Conservation (phyloP, 139 green algal species). For the Picochlorum sp. region DNA sequence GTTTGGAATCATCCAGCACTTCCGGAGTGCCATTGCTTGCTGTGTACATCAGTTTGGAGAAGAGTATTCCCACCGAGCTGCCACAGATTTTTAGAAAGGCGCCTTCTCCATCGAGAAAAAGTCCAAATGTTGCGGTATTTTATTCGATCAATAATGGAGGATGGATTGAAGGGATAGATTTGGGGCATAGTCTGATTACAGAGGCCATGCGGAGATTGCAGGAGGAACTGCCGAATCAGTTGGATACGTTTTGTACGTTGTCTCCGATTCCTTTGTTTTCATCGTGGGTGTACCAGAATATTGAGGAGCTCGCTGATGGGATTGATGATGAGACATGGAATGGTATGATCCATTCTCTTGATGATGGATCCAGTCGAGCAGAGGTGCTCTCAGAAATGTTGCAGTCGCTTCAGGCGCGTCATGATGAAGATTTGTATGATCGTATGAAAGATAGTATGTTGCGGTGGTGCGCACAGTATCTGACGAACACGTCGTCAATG, state of each 20-base stretch:
- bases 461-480: too few species aligned
- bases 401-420: background rate
- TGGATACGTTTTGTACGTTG: constrained; percentile 56
- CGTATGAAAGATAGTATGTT: constrained; percentile 2
- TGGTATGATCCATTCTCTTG: background rate
- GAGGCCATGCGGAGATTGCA: constrained; percentile 30
- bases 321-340: too few species aligned
- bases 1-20: background rate
- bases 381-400: background rate
- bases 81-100: background rate
- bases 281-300: constrained; percentile 42
- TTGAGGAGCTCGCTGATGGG: too few species aligned
- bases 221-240: constrained; percentile 32
- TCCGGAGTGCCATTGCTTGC: constrained; percentile 56
- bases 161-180: constrained; percentile 60
- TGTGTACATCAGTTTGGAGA: constrained; percentile 57
- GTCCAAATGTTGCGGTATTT: constrained; percentile 45
- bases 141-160: constrained; percentile 70
- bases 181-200: constrained; percentile 80
- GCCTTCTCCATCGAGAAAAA: background rate
- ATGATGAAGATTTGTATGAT: background rate
- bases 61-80: background rate
- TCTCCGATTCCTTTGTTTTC: constrained; percentile 65
- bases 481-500: constrained; percentile 35
- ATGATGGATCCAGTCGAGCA: background rate